These are phyloP conservation scores for Harrya chromipes DNA, from an alignment of 768 basidiomycete species.

Conservation along the genomic window DNA sequence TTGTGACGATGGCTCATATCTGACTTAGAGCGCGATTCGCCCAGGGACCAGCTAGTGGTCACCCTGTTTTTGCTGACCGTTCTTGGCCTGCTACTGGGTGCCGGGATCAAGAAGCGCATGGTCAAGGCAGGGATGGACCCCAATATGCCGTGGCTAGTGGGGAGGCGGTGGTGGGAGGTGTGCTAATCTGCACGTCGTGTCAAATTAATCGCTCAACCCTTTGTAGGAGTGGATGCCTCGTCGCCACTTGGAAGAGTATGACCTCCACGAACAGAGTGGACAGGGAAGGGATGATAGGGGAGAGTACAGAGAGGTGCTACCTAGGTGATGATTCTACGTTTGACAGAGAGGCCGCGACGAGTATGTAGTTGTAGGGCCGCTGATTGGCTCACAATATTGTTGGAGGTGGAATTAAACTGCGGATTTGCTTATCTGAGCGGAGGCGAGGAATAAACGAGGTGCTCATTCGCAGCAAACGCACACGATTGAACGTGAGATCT, in stretches of 20 bases:
- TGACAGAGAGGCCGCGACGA: no score
- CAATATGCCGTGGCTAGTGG: slow-evolving; percentile 58
- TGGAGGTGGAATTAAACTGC: neutral
- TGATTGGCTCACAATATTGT: no score
- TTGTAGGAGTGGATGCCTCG: slow-evolving; percentile 42
- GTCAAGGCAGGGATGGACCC: slow-evolving; percentile 70
- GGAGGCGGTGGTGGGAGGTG: slow-evolving; percentile 85
- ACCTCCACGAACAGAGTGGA: slow-evolving; percentile 36
- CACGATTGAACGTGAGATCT: neutral
- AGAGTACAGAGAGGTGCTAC: slow-evolving; percentile 40
- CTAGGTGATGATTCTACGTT: slow-evolving; percentile 9
- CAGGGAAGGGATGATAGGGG: slow-evolving; percentile 35
- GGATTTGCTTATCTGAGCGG: slow-evolving; percentile 3
- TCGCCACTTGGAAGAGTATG: slow-evolving; percentile 51
- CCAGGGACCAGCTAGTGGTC: slow-evolving; percentile 91
- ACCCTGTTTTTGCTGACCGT: slow-evolving; percentile 87
- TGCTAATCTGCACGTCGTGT: slow-evolving; percentile 27
- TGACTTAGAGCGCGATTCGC: slow-evolving; percentile 82
- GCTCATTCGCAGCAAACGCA: neutral
- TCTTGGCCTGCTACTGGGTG: slow-evolving; percentile 79
- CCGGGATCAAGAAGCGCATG: slow-evolving; percentile 82
- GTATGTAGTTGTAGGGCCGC: no score
- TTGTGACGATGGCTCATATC: slow-evolving; percentile 26
- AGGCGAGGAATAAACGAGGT: slow-evolving; percentile 22
- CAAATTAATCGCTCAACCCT: slow-evolving; percentile 19